Conservation (phyloP, 75 land plant genomes). For the Pinus albicaulis region DNA sequence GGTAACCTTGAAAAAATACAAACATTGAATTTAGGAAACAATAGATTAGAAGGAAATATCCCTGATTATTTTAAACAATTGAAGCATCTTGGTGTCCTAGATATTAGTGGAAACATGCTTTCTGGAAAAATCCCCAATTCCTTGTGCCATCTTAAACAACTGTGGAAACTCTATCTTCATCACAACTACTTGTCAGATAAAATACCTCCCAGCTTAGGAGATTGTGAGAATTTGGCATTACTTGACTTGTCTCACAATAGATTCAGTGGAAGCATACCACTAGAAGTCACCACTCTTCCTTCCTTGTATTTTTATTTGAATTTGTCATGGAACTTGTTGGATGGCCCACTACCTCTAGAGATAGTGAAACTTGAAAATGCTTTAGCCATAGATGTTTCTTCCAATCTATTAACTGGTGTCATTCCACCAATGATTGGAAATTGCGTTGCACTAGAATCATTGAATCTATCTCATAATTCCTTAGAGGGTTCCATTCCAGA, state of each 20-base stretch:
- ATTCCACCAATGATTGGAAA: slow-evolving; percentile 29
- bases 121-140: slow-evolving; percentile 19
- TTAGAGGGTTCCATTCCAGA: slow-evolving; percentile 20
- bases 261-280: slow-evolving; percentile 15
- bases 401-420: slow-evolving; percentile 28
- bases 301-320: slow-evolving; percentile 14
- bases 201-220: slow-evolving; percentile 38
- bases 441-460: slow-evolving; percentile 6
- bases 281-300: slow-evolving; percentile 14
- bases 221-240: slow-evolving; percentile 18
- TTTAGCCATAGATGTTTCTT: slow-evolving; percentile 16
- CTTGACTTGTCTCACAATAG: slow-evolving; percentile 22
- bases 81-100: slow-evolving; percentile 20
- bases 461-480: slow-evolving; percentile 31
- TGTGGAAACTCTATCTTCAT: slow-evolving; percentile 35
- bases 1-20: slow-evolving; percentile 19
- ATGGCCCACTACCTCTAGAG: slow-evolving; percentile 13
- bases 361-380: slow-evolving; percentile 18
- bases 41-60: slow-evolving; percentile 21
- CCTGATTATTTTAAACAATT: slow-evolving; percentile 26
- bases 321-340: slow-evolving; percentile 19
- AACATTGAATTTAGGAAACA: slow-evolving; percentile 30
- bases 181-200: slow-evolving; percentile 38
- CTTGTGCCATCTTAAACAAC: slow-evolving; percentile 19
- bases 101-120: slow-evolving; percentile 24